Evolutionary conservation across 495 filamentous ascomycete genomes (phyloP).

Genomic region (Podospora anserina): DNA sequence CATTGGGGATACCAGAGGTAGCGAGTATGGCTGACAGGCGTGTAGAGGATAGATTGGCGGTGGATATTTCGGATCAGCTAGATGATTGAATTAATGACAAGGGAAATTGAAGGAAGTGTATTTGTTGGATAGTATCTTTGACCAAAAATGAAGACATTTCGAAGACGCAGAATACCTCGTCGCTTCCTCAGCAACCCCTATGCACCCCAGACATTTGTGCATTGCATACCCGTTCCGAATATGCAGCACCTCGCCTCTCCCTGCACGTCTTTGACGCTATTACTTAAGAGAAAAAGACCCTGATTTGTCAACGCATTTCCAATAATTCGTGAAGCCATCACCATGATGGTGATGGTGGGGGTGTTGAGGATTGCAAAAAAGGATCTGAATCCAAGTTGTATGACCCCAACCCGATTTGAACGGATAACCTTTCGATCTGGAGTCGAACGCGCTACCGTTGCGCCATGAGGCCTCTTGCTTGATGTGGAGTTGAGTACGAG

Average conservation of each 20-base stretch:
- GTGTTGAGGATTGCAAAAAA: background rate
- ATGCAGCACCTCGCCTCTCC: too few relatives aligned
- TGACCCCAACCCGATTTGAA: slow-evolving; percentile 16
- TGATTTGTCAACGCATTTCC: too few relatives aligned
- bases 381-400: background rate
- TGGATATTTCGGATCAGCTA: background rate
- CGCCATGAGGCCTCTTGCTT: slow-evolving; percentile 11
- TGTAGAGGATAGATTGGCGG: background rate
- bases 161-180: too few relatives aligned
- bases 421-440: slow-evolving; percentile 19
- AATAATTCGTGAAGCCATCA: too few relatives aligned
- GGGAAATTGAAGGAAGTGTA: too few relatives aligned
- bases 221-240: too few relatives aligned
- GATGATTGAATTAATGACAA: background rate
- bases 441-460: slow-evolving; percentile 12
- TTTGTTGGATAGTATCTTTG: too few relatives aligned
- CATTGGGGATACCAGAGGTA: background rate
- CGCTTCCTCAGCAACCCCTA: too few relatives aligned
- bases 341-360: background rate
- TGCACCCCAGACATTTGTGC: too few relatives aligned
- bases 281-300: background rate
- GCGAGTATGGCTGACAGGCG: background rate
- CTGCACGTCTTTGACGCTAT: too few relatives aligned
- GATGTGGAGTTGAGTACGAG: background rate
- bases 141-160: too few relatives aligned